Percentiles rank a stretch among this genome's conserved stretches.
Conservation (phyloP, 2,329 filamentous ascomycete genomes). For the Coniochaeta sp. region DNA sequence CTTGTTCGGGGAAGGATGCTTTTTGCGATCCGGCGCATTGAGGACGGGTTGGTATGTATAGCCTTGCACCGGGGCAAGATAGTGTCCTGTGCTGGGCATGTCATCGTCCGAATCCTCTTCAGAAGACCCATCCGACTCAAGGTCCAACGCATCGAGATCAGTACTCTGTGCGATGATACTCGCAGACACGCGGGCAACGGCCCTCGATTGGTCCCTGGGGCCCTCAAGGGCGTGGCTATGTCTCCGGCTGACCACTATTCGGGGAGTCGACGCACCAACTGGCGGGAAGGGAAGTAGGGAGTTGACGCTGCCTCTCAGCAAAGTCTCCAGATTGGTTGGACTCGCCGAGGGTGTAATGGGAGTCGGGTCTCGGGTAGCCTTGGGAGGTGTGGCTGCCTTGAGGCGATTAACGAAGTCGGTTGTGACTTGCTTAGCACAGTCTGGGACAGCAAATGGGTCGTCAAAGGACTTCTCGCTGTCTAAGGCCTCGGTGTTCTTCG, state of each 20-base stretch:
- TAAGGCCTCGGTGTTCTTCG: neutral
- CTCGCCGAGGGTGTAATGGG: constrained; percentile 4
- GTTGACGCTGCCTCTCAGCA: constrained; percentile 11
- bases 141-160: neutral
- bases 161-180: neutral
- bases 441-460: constrained; percentile 12
- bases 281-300: constrained; percentile 12
- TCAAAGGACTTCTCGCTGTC: constrained; percentile 5
- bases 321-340: constrained; percentile 25
- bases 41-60: constrained; percentile 1
- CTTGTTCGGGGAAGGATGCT: constrained; percentile 38
- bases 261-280: constrained; percentile 13
- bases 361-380: neutral
- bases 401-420: constrained; percentile 13
- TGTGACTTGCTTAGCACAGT: neutral
- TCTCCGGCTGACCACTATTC: neutral
- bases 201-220: neutral
- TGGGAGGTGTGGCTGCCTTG: constrained; percentile 3
- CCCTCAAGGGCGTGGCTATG: neutral
- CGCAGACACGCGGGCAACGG: neutral
- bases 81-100: neutral
- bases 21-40: constrained; percentile 20
- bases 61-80: neutral
- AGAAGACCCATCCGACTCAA: neutral
- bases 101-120: neutral